Conservation (phyloP, 192 early-diverging fungal species). For the Spinellus fusiger region DNA sequence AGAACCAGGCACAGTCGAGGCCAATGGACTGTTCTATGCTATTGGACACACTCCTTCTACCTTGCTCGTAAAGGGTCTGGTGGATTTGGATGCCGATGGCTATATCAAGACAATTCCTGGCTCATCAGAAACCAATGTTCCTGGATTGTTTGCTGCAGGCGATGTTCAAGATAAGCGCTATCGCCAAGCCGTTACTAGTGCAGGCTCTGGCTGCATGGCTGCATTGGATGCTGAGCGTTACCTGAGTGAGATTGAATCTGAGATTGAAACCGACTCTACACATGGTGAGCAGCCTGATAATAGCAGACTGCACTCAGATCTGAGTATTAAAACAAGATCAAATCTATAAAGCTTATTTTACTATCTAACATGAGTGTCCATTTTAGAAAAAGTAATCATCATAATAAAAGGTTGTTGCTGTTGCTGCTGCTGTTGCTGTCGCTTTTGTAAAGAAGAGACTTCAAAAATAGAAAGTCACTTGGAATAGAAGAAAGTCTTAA, state of each 20-base stretch:
- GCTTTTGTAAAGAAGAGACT: too few relatives aligned
- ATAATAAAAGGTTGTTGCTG: too few relatives aligned
- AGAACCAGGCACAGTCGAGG: constrained; percentile 58
- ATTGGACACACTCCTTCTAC: constrained; percentile 95
- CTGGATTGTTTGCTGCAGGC: constrained; percentile 94
- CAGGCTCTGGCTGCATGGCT: constrained; percentile 96
- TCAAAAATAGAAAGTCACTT: too few relatives aligned
- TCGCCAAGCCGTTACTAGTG: constrained; percentile 95
- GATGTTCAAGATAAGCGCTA: constrained; percentile 96
- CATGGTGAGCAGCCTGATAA: too few relatives aligned
- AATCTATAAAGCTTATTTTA: neutral
- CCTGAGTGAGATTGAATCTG: constrained; percentile 58
- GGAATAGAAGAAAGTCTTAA: too few relatives aligned
- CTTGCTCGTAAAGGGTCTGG: constrained; percentile 61
- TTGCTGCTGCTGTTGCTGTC: too few relatives aligned
- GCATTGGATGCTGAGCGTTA: constrained; percentile 95
- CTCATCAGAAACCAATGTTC: constrained; percentile 76
- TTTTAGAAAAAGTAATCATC: too few relatives aligned
- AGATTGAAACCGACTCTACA: neutral
- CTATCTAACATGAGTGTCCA: too few relatives aligned
- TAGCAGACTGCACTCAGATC: neutral
- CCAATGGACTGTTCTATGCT: constrained; percentile 95
- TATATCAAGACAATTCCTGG: constrained; percentile 82
- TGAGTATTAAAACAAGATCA: neutral
- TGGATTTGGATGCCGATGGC: constrained; percentile 79